Evolutionary conservation across 495 filamentous ascomycete genomes (phyloP), one percentile per base, ranked within the genome.

Genomic region (Apiosordaria backusii): DNA sequence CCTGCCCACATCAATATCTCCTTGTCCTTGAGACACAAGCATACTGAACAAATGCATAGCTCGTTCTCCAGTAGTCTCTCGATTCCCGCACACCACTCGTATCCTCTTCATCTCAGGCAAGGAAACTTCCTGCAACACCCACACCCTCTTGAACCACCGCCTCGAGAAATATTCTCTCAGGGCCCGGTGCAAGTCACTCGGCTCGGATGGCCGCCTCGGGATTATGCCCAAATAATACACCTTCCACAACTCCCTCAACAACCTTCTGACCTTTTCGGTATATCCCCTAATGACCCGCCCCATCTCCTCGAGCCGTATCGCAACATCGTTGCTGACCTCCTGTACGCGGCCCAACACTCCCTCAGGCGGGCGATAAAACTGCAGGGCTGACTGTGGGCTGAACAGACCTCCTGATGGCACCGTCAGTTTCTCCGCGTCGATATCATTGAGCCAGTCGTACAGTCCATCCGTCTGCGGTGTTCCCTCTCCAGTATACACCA

Each of bases 81-180:
- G 60, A 1, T 19, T 23, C 1, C 62, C 61, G 26, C 62, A 68
- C n/a, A 68, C 0, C 21, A 68, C 29, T 15, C 45, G 35, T 1
- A 64, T 26, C 25, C 57, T 40, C 0, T 26, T 40, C 15, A 65
- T 40, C 25, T 72, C 63, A 24, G 66, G 66, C 4, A 71, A 58
- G 15, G 4, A 9, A 21, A 69, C 62, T 58, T 72, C 70, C 57
- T 72, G 70, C 22, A 72, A 22, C 3, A 66, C 57, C 67, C 67
- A 70, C 21, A 72, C 29, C n/a, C 63, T 27, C 55, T 53, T 21
- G 61, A 69, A 72, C 64, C 64, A 69, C 21, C 52, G 25, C 50
- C 67, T 35, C 1, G 27, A 25, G n/a, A 72, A 70, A 13, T 61
- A 70, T 27, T 45, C 50, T n/a, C 24, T 57, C 35, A 63, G 19